Percentiles rank a stretch among this genome's conserved stretches.
Conservation (phyloP, 495 filamentous ascomycete species). For the Annulohypoxylon nitens region DNA sequence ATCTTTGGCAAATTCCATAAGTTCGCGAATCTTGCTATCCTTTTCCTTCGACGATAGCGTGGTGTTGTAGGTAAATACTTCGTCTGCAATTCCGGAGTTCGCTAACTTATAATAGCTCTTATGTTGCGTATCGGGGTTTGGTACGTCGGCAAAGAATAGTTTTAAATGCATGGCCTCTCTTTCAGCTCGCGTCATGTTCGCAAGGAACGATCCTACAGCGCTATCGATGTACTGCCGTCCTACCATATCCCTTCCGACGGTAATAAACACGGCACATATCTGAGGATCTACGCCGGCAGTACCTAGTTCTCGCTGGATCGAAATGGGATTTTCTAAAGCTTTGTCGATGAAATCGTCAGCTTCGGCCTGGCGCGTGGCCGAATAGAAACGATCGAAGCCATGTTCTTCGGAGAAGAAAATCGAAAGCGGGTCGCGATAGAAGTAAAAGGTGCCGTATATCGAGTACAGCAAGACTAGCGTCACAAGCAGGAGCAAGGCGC, state of each 20-base stretch:
- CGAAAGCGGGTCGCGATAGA: slow-evolving; percentile 59
- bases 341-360: slow-evolving; percentile 51
- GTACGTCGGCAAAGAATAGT: slow-evolving; percentile 55
- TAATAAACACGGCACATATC: slow-evolving; percentile 56
- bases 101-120: slow-evolving; percentile 43
- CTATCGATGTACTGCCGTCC: slow-evolving; percentile 53
- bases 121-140: slow-evolving; percentile 45
- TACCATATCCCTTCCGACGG: slow-evolving; percentile 50
- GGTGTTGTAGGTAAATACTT: slow-evolving; percentile 48
- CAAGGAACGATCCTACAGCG: slow-evolving; percentile 55
- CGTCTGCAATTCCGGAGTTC: slow-evolving; percentile 43
- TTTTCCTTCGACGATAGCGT: slow-evolving; percentile 38
- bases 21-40: slow-evolving; percentile 38
- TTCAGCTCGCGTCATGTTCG: slow-evolving; percentile 53
- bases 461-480: slow-evolving; percentile 41
- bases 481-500: slow-evolving; percentile 44
- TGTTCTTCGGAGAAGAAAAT: slow-evolving; percentile 56
- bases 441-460: slow-evolving; percentile 50
- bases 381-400: slow-evolving; percentile 57
- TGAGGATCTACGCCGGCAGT: slow-evolving; percentile 48
- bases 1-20: slow-evolving; percentile 46
- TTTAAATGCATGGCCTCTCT: slow-evolving; percentile 50
- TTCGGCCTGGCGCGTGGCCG: slow-evolving; percentile 50
- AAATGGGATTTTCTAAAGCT: slow-evolving; percentile 33
- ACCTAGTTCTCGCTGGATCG: slow-evolving; percentile 23